These are phyloP conservation scores for Pyrenochaeta sp. DNA, from an alignment of 2,329 filamentous ascomycete species.

Conservation along the genomic window DNA sequence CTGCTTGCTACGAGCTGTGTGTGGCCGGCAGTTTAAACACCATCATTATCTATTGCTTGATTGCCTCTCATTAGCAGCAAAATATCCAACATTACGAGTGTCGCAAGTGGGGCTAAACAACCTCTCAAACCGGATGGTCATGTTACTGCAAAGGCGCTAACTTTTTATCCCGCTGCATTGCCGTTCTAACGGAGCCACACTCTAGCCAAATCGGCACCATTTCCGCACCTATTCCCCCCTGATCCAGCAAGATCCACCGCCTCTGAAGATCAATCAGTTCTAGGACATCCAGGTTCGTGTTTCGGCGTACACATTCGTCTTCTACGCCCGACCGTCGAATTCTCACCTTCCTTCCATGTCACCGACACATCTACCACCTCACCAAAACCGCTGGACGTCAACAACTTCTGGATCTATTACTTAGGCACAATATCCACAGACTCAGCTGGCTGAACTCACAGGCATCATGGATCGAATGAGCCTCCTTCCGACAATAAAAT, in stretches of 20 bases:
- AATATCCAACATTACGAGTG: constrained; percentile 44
- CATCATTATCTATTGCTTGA: constrained; percentile 16
- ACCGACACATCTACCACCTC: constrained; percentile 27
- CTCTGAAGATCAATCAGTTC: constrained; percentile 37
- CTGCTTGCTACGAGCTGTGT: constrained; percentile 17
- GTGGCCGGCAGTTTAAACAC: constrained; percentile 13
- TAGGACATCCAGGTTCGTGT: constrained; percentile 31
- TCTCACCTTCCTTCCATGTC: constrained; percentile 32
- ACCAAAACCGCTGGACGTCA: constrained; percentile 23
- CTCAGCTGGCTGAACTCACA: constrained; percentile 17
- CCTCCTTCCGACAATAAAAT: constrained; percentile 49
- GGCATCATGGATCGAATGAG: constrained; percentile 39
- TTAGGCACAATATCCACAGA: constrained; percentile 10
- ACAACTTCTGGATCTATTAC: constrained; percentile 8
- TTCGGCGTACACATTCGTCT: constrained; percentile 27
- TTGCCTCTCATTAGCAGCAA: constrained; percentile 28
- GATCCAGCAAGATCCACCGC: constrained; percentile 37
- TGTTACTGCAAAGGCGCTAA: constrained; percentile 32
- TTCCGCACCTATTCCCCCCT: constrained; percentile 39
- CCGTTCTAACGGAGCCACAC: constrained; percentile 40
- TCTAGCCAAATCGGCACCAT: constrained; percentile 43
- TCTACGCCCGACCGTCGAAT: constrained; percentile 20
- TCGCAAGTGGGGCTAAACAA: constrained; percentile 37
- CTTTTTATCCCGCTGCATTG: constrained; percentile 39
- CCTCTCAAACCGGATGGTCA: constrained; percentile 34